Base-by-base conservation (phyloP, 2,329 filamentous ascomycete genomes). In the Cladosporium austrohemisphaericum region DNA sequence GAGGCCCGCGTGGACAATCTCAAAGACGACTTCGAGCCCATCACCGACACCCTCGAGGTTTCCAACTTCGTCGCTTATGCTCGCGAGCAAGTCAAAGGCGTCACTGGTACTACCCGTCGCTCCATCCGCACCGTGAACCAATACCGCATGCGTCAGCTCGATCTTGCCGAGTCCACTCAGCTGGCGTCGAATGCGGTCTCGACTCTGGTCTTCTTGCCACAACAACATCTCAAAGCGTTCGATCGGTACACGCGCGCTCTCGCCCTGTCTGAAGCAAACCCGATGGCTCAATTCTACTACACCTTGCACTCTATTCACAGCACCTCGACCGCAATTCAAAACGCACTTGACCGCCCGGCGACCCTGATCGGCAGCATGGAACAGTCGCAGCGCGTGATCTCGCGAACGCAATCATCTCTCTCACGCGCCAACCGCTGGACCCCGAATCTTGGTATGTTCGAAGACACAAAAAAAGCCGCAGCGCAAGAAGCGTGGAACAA, bases 1-100 rank as follows among this genome's bases (percentile, higher is more conserved):
- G 85, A 91, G 65, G 82, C 85, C 0, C 80, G 92, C 22, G 75
- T 81, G 3, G 93, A 98, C 63, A 91, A 84, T 49, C 85, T 98
- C 26, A 80, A 83, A 46, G 93, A 98, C 52, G 93, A 98, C 64
- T 88, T 88, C 60, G 83, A 88, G 55, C 91, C 93, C 1, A 77
- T 96, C 26, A 73, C 70, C 75, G 95, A 56, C 70, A 72, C 46
- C 40, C 81, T 84, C 22, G 92, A 96, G 68, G 90, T 96, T 2
- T 92, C 97, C 63, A 84, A 93, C 59, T 95, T 98, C 67, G 84
- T 95, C 46, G 84, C 89, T 45, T 88, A 95, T 64, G 92, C 92
- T 16, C 82, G 89, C 59, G 92, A 97, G 49, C 91, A 90, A 68
- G 84, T 98, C 31, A 84, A 90, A 43, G 83, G 85, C 55, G 82